Conservation (phyloP, 2,329 filamentous ascomycete genomes). For the Verticillium nonalfalfae region DNA sequence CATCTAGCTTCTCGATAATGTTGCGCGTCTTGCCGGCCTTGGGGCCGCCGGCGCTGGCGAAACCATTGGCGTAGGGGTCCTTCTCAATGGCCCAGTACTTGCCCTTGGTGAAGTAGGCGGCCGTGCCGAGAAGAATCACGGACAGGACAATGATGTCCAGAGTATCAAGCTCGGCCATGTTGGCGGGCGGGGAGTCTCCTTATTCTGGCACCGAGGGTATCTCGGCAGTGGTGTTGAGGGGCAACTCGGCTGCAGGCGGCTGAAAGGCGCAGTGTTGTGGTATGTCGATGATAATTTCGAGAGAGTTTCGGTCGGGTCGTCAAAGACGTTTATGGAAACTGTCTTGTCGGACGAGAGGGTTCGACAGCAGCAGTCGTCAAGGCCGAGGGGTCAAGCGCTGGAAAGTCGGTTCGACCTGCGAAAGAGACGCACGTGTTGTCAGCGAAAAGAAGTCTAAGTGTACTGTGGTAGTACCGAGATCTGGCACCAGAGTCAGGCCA, state of each 20-base stretch:
- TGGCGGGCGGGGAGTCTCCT: constrained; percentile 18
- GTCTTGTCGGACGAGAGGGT: neutral
- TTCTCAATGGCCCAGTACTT: constrained; percentile 85
- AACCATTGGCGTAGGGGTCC: constrained; percentile 77
- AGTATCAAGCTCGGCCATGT: constrained; percentile 93
- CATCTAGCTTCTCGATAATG: constrained; percentile 92
- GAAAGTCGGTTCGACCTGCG: neutral
- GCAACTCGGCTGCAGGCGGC: neutral
- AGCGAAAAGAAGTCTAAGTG: neutral
- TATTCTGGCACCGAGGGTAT: neutral
- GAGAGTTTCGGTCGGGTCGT: neutral
- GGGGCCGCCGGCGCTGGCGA: constrained; percentile 61
- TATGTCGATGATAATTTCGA: neutral
- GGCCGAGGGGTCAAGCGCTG: neutral
- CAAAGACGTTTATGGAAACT: neutral
- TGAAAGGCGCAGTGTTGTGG: neutral
- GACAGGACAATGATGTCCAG: constrained; percentile 90
- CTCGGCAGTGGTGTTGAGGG: neutral
- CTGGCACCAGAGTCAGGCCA: neutral
- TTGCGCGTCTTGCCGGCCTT: constrained; percentile 85
- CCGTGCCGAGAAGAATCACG: constrained; percentile 74
- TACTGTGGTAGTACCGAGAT: neutral
- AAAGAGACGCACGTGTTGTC: neutral
- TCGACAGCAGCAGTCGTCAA: neutral
- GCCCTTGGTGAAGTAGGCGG: constrained; percentile 97